These are phyloP conservation scores for Boletus smithii DNA, from an alignment of 1,284 basidiomycete genomes.

Conservation along the genomic window DNA sequence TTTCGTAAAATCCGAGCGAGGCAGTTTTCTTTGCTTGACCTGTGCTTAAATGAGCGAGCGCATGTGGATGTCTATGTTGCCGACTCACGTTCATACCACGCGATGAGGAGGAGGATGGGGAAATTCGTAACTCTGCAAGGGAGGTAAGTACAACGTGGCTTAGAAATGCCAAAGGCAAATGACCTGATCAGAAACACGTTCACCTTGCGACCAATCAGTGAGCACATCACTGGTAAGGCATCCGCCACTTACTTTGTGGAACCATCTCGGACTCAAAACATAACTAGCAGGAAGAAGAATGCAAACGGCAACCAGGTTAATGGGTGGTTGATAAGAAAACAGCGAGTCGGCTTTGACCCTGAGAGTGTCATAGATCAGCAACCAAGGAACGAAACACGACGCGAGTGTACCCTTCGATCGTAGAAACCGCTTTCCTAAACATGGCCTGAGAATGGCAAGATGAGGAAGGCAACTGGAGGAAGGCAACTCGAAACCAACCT, in stretches of 20 bases:
- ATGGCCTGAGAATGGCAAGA: constrained; percentile 58
- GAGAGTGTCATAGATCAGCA: constrained; percentile 24
- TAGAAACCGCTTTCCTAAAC: constrained; percentile 88
- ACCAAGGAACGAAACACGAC: constrained; percentile 1
- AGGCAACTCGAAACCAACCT: constrained; percentile 46
- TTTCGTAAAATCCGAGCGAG: constrained; percentile 68
- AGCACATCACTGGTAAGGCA: background rate
- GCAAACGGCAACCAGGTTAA: constrained; percentile 80
- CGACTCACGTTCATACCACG: constrained; percentile 72
- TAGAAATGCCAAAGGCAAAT: constrained; percentile 10
- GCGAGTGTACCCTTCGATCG: constrained; percentile 73
- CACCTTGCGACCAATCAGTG: constrained; percentile 45
- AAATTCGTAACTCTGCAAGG: constrained; percentile 72
- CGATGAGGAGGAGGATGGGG: constrained; percentile 79
- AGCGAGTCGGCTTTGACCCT: constrained; percentile 86
- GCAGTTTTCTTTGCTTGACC: constrained; percentile 61
- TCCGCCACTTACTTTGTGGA: constrained; percentile 64
- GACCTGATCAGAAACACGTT: constrained; percentile 84
- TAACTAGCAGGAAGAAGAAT: constrained; percentile 83
- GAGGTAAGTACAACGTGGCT: constrained; percentile 3
- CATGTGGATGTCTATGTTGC: background rate
- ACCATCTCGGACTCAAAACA: constrained; percentile 73
- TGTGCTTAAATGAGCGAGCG: constrained; percentile 11
- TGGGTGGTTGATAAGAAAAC: constrained; percentile 90
- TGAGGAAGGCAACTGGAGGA: background rate